A percentile compares a stretch with the other conserved stretches of the same genome.
phyloP scores from a whole-genome alignment of 345 rosid species.

The Camelina hispida region DNA sequence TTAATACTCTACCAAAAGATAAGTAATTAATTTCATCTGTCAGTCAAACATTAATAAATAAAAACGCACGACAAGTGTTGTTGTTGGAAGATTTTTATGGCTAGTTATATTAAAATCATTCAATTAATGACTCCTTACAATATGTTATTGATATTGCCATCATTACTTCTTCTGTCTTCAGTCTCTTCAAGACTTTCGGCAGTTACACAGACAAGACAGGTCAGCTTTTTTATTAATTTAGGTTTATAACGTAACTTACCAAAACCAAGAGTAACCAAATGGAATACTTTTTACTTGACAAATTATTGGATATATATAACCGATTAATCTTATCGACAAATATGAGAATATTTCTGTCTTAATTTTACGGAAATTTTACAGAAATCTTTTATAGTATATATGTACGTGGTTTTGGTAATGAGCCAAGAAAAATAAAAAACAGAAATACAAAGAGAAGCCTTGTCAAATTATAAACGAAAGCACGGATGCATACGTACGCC shows the following conservation, averaged over 20 bases:
- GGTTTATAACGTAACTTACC: too few species aligned
- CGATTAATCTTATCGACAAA: too few species aligned
- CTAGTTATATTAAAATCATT: background rate
- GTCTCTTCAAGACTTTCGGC: slow-evolving; percentile 39
- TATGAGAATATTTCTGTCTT: too few species aligned
- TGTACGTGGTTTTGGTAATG: background rate
- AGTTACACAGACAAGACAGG: slow-evolving; percentile 40
- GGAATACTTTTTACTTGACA: too few species aligned
- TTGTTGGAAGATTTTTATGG: slow-evolving; percentile 22
- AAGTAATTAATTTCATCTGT: slow-evolving; percentile 31
- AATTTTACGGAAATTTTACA: too few species aligned
- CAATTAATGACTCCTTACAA: background rate
- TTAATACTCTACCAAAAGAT: background rate
- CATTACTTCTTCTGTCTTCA: slow-evolving; percentile 36
- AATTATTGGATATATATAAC: too few species aligned
- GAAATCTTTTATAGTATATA: too few species aligned
- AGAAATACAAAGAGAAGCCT: background rate
- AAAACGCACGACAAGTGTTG: slow-evolving; percentile 39
- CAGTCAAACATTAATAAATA: slow-evolving; percentile 34
- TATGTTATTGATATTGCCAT: slow-evolving; percentile 30
- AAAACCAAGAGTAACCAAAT: too few species aligned
- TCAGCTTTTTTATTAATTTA: slow-evolving; percentile 21
- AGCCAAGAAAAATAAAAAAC: background rate
- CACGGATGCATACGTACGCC: background rate
- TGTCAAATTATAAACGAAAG: background rate